Conservation (phyloP, 257 asterid species). For the Nicotiana paniculata region DNA sequence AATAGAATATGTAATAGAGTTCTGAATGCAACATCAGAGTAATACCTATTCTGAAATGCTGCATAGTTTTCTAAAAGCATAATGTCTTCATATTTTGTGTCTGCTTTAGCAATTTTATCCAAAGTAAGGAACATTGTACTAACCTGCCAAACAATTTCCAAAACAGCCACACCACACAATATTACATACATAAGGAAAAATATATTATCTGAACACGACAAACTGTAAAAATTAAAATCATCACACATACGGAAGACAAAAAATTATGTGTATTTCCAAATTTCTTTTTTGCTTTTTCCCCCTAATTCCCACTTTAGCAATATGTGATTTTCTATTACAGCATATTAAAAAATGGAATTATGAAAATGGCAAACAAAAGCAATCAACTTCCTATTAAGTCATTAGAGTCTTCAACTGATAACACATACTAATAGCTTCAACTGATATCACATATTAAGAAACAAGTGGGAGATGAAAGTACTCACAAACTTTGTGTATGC, state of each 20-base stretch:
- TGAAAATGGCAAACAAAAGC: background rate
- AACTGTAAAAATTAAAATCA: background rate
- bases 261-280: background rate
- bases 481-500: constrained; percentile 82
- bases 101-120: constrained; percentile 89
- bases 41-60: constrained; percentile 91
- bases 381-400: background rate
- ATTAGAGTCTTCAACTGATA: background rate
- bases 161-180: constrained; percentile 3
- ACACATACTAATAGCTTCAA: background rate
- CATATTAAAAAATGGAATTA: background rate
- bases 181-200: background rate
- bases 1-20: background rate
- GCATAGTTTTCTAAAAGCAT: constrained; percentile 95
- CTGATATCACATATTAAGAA: background rate
- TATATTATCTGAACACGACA: background rate
- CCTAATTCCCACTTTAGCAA: background rate
- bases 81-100: constrained; percentile 72
- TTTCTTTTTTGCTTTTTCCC: background rate
- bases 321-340: background rate
- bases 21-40: background rate
- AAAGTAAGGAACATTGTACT: constrained; percentile 91
- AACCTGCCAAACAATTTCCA: constrained; percentile 55
- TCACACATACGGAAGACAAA: background rate
- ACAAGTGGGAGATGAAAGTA: constrained; percentile 7